phyloP scores from a whole-genome alignment of 129 eudicot species.

The Flaveria linearis region DNA sequence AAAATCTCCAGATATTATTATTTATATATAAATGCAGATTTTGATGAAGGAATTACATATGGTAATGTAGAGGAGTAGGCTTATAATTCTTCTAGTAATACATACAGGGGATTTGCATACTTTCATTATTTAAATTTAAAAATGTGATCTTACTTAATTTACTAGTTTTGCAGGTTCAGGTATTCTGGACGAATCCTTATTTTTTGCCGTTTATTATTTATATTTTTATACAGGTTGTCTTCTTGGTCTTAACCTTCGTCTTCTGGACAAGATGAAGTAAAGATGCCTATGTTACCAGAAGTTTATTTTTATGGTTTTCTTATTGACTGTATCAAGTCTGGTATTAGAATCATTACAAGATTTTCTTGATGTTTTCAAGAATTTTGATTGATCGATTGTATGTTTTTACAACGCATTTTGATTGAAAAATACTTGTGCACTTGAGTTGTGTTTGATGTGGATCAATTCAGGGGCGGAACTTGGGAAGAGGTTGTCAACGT shows the following conservation, averaged over 20 bases:
- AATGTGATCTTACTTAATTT: constrained; percentile 56
- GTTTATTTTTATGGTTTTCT: constrained; percentile 14
- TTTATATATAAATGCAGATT: constrained; percentile 13
- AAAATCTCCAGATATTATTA: constrained; percentile 12
- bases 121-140: background rate
- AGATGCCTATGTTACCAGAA: constrained; percentile 14
- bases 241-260: constrained; percentile 33
- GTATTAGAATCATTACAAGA: background rate
- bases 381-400: background rate
- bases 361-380: constrained; percentile 7
- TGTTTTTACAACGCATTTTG: constrained; percentile 18
- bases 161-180: constrained; percentile 91
- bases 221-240: constrained; percentile 75
- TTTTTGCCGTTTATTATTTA: constrained; percentile 52
- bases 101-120: background rate
- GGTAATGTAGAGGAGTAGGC: constrained; percentile 14
- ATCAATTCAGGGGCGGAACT: no score
- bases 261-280: constrained; percentile 23
- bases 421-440: background rate
- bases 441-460: background rate
- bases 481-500: no score
- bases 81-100: background rate
- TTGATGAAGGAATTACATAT: background rate
- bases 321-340: constrained; percentile 17
- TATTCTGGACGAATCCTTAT: constrained; percentile 47